Base-by-base conservation (phyloP, 257 asterid genomes). In the Lavandula angustifolia region DNA sequence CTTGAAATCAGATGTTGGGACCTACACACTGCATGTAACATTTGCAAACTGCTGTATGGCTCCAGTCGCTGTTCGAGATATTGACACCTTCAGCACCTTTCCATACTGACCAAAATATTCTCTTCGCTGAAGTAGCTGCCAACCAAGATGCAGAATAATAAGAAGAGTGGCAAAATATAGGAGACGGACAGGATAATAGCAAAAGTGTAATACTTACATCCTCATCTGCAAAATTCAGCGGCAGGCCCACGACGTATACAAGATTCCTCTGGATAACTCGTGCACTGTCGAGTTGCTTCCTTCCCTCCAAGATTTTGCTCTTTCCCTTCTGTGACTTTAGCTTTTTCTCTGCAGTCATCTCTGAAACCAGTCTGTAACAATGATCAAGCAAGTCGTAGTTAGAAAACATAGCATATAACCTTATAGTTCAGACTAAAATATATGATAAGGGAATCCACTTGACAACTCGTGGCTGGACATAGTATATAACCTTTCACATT, bases 11-110 rank as follows among this genome's bases (percentile, higher is more conserved):
- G 64, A 62, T 17, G 35, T 54, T 5, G 35, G 69, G 75, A 85
- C 99, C 72, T 80, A 92, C 97, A 92, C 97, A 80, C 99, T 89
- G 81, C 97, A 89, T 49, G 99, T 89, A 78, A 74, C 85, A 77
- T 92, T 89, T 63, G 94, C 69, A 81, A 82, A 89, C 31, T 92
- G 97, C 80, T 92, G 99, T 75, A 92, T 84, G 54, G 95, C 72
- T 67, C 99, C 99, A 61, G 96, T 73, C 6, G 97, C 74, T 33
- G 97, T 89, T 62, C 99, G 91, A 6, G 99, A 92, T 67, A 92
- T 80, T 16, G 99, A 92, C 71, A 89, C 99, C 83, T 92, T 92
- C 76, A 80, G 67, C 71, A 92, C 96, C 82, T 89, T 92, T 11
- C 99, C 99, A 73, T 92, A 92, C 87, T 82, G 95, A 55, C 80